Evolutionary conservation across 108 stramenopile species (phyloP).

Genomic region (Cylindrotheca fusiformis): DNA sequence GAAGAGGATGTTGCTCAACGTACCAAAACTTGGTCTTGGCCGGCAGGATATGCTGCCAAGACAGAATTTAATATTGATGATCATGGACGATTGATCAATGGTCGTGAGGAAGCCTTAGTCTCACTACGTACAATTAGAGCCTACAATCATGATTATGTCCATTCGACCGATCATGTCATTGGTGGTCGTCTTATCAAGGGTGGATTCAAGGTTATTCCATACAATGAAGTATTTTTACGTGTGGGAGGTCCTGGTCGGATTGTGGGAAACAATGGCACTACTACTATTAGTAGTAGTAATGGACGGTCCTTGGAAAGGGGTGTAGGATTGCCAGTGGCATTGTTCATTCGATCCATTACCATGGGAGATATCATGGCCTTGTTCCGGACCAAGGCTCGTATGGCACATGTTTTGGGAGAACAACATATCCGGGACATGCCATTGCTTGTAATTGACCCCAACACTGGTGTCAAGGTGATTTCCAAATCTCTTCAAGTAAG

Average conservation of each 20-base stretch:
- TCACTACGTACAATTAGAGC: conserved; percentile 33
- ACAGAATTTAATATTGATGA: conserved; percentile 66
- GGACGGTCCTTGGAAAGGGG: conserved; percentile 72
- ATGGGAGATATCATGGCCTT: conserved; percentile 73
- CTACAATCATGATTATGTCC: conserved; percentile 51
- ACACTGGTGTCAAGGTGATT: conserved; percentile 66
- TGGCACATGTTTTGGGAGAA: conserved; percentile 58
- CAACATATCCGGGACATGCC: conserved; percentile 58
- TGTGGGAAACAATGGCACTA: conserved; percentile 39
- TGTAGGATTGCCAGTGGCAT: conserved; percentile 80
- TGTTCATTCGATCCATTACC: conserved; percentile 72
- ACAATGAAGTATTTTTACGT: conserved; percentile 83
- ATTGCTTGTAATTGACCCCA: conserved; percentile 69
- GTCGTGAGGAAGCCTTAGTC: conserved; percentile 57
- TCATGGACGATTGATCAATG: conserved; percentile 60
- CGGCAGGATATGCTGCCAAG: conserved; percentile 61
- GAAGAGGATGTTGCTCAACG: conserved; percentile 61
- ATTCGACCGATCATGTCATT: conserved; percentile 50
- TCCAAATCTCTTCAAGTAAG: conserved; percentile 22
- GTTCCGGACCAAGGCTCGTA: conserved; percentile 70
- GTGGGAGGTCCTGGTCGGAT: conserved; percentile 83
- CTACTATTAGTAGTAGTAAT: conserved; percentile 32
- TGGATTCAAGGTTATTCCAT: conserved; percentile 73
- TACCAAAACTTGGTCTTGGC: conserved; percentile 66
- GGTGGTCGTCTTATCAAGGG: conserved; percentile 65